A percentile compares a stretch with the other conserved stretches of the same genome.
Evolutionary conservation across 75 land plant genomes (phyloP).

Genomic region (Pinus albicaulis): DNA sequence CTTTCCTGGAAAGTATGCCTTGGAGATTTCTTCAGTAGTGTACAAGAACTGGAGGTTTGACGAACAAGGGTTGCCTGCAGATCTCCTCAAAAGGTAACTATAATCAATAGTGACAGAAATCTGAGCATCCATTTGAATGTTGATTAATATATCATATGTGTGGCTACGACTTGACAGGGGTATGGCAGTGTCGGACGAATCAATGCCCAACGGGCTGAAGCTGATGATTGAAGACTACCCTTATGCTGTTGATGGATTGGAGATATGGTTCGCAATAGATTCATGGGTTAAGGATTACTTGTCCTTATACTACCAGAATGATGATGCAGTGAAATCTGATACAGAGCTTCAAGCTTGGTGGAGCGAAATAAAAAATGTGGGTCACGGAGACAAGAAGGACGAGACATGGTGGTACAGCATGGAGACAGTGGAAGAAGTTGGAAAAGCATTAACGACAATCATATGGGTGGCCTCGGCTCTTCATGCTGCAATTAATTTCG

Average conservation of each 20-base stretch:
- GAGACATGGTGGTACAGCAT: conserved; percentile 50
- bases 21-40: conserved; percentile 57
- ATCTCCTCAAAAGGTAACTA: conserved; percentile 45
- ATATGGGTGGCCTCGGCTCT: conserved; percentile 38
- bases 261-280: conserved; percentile 26
- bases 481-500: conserved; percentile 61
- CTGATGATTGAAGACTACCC: conserved; percentile 64
- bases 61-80: conserved; percentile 58
- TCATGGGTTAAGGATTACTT: conserved; percentile 31
- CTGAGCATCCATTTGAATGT: neutral
- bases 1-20: conserved; percentile 28
- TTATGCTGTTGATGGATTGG: conserved; percentile 49
- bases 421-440: conserved; percentile 23
- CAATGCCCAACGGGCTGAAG: conserved; percentile 34
- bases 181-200: conserved; percentile 47
- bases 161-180: conserved; percentile 25
- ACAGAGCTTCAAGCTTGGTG: conserved; percentile 58
- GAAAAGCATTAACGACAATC: conserved; percentile 32
- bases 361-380: conserved; percentile 36
- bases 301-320: conserved; percentile 37
- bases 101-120: too few species aligned
- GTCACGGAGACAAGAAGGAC: conserved; percentile 54
- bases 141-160: neutral
- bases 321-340: conserved; percentile 25
- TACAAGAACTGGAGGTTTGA: conserved; percentile 68